These are phyloP conservation scores for Rhizopus sp. DNA, from an alignment of 371 early-diverging fungal genomes.

Conservation along the genomic window DNA sequence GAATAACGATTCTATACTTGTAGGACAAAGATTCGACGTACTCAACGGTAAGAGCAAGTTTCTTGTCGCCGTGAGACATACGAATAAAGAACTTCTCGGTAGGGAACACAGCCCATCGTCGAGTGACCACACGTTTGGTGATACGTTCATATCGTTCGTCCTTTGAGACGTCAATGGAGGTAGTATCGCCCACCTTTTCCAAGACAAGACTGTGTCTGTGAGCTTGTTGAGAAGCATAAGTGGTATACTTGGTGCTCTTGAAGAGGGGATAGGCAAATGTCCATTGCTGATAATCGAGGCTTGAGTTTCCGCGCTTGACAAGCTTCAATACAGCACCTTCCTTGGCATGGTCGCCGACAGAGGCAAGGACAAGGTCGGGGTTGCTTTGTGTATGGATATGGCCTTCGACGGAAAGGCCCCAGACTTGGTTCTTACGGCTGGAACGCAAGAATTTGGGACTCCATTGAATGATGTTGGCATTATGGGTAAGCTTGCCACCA, in stretches of 20 bases:
- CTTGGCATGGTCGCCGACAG: constrained; percentile 16
- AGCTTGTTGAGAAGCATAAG: constrained; percentile 22
- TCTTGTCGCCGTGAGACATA: constrained; percentile 25
- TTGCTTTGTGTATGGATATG: constrained; percentile 45
- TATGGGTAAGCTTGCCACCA: constrained; percentile 38
- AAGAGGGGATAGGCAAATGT: constrained; percentile 42
- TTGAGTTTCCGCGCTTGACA: constrained; percentile 29
- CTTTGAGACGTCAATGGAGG: constrained; percentile 24
- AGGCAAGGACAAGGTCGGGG: constrained; percentile 34
- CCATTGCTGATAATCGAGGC: constrained; percentile 40
- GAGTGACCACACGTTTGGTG: constrained; percentile 32
- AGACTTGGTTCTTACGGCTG: constrained; percentile 47
- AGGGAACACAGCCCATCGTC: constrained; percentile 52
- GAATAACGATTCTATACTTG: constrained; percentile 29
- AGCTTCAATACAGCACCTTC: constrained; percentile 35
- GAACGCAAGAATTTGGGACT: constrained; percentile 36
- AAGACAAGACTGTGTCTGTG: constrained; percentile 16
- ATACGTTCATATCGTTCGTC: constrained; percentile 37
- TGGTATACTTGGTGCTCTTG: constrained; percentile 20
- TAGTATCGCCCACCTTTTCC: constrained; percentile 11
- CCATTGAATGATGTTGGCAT: constrained; percentile 40
- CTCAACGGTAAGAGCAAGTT: constrained; percentile 41
- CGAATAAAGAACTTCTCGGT: constrained; percentile 43
- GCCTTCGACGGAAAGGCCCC: constrained; percentile 47
- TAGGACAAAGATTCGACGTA: constrained; percentile 8